These are phyloP conservation scores for Isabelozyma gotoi DNA, from an alignment of 805 yeast species.

Conservation along the genomic window DNA sequence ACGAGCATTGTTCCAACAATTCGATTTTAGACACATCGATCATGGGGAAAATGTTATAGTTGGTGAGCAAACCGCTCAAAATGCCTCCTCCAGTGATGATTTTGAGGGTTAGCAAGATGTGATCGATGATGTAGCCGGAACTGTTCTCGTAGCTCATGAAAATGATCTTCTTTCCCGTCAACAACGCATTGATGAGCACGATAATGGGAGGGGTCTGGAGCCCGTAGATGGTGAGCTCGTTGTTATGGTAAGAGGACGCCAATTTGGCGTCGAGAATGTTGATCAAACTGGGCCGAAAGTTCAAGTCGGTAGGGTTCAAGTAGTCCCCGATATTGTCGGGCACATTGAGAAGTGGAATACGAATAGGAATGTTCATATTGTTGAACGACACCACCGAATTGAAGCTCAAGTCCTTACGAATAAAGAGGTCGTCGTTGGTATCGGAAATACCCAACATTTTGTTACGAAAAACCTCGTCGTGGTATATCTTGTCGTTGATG, in stretches of 20 bases:
- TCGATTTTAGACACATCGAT: conserved; percentile 62
- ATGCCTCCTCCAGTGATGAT: conserved; percentile 45
- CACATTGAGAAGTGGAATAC: conserved; percentile 39
- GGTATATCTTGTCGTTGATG: conserved; percentile 38
- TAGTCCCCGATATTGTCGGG: conserved; percentile 47
- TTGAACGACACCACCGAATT: conserved; percentile 38
- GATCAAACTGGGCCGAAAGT: conserved; percentile 38
- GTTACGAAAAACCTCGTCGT: conserved; percentile 37
- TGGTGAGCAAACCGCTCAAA: conserved; percentile 36
- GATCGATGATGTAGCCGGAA: conserved; percentile 41
- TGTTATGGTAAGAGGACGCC: conserved; percentile 32
- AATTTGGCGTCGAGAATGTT: conserved; percentile 34
- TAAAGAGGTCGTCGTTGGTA: conserved; percentile 33
- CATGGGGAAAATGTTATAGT: conserved; percentile 53
- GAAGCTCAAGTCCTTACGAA: conserved; percentile 43
- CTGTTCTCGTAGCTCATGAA: conserved; percentile 40
- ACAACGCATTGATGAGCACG: conserved; percentile 34
- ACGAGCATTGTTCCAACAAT: conserved; percentile 38
- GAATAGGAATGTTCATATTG: conserved; percentile 44
- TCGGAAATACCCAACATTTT: conserved; percentile 28
- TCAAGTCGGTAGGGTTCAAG: conserved; percentile 44
- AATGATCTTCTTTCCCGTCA: conserved; percentile 41
- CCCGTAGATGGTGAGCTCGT: conserved; percentile 55
- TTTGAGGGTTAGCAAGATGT: conserved; percentile 38
- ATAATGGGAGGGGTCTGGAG: conserved; percentile 48